Base-by-base conservation (phyloP, 768 basidiomycete species). In the Naganishia kalamii region DNA sequence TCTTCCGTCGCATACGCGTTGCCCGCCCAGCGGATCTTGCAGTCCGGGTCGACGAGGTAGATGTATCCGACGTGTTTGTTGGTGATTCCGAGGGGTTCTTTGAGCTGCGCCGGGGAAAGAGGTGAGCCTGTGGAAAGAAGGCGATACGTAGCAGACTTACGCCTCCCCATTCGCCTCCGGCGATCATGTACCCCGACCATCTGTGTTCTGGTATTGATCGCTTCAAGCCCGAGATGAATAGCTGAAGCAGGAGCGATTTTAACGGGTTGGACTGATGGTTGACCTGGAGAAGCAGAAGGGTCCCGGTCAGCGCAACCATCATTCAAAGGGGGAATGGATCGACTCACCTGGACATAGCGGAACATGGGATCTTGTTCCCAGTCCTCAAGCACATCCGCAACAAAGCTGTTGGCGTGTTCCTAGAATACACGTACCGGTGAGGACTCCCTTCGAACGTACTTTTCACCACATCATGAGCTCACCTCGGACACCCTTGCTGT, bases 181-280 rank as follows among this genome's bases (percentile, higher is more conserved):
- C 67, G 41, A 77, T 68, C 61, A 77, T 49, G 49, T 77, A 77
- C 35, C 50, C 61, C 4, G 50, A 59, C 76, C 76, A 77, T 29
- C 87, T 78, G 44, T 84, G 80, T 63, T 79, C 70, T 0, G 92
- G 89, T 0, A 92, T 81, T 2, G 81, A 80, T 25, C 83, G 80
- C 60, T 88, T 86, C 23, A 98, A 83, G 21, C 85, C 84, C 10
- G 83, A 84, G n/a, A 87, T 78, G 80, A 92, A 94, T 62, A 97
- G 79, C 57, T 87, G 86, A 59, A 97, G 88, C 33, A 98, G 85
- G 74, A 92, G 84, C 0, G 89, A 88, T 80, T 96, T 96, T 69
- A 98, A 84, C 5, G 88, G 80, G 78, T 98, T 98, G 77, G 92
- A 89, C 80, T 98, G 94, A 29, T 94, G 82, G 78, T 98, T 98